A percentile compares a stretch with the other conserved stretches of the same genome.
Evolutionary conservation across 305 asterid species (phyloP).

Genomic region (Petunia hybrid): DNA sequence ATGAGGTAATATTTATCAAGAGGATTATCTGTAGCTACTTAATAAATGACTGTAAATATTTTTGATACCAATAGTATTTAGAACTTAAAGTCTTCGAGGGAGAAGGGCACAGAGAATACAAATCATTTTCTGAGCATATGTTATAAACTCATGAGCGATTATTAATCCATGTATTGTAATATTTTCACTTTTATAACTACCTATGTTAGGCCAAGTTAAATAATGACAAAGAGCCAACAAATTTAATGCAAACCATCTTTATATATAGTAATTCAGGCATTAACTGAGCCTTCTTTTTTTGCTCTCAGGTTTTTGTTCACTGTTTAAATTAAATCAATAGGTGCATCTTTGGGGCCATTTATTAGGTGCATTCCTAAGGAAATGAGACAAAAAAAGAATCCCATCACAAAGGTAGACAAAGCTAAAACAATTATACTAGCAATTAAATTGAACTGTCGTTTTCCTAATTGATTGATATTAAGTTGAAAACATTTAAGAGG

Average conservation of each 20-base stretch:
- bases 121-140: no score
- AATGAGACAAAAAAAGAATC: neutral
- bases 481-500: neutral
- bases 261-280: neutral
- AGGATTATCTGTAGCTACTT: no score
- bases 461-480: neutral
- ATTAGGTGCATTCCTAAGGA: neutral
- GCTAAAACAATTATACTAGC: neutral
- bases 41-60: no score
- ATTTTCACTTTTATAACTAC: neutral
- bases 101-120: no score
- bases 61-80: no score
- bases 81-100: no score
- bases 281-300: neutral
- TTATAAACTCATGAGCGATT: neutral
- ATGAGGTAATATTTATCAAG: no score
- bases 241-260: neutral
- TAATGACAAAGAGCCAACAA: neutral
- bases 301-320: neutral
- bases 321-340: neutral
- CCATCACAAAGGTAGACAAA: neutral
- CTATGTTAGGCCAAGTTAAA: neutral
- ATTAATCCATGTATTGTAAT: neutral
- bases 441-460: neutral
- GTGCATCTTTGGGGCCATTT: neutral